Evolutionary conservation across 345 rosid species (phyloP).

Genomic region (Odontarrhena argentea): DNA sequence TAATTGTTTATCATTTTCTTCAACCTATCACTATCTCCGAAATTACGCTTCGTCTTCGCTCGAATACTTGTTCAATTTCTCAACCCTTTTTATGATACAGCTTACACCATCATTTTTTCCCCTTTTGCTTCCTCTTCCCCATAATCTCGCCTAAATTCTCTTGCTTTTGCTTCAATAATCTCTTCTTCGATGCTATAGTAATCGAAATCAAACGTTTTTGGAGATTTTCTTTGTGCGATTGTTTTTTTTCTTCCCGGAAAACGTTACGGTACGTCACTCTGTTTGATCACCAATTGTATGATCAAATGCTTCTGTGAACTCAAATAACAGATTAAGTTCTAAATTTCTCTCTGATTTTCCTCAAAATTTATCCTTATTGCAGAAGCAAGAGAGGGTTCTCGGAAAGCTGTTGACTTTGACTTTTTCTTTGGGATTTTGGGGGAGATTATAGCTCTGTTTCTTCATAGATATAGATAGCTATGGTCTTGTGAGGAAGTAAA

Average conservation of each 20-base stretch:
- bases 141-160: conserved; percentile 10
- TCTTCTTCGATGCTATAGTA: conserved; percentile 18
- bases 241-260: not conserved
- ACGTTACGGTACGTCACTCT: conserved; percentile 30
- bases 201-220: not conserved
- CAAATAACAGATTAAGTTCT: not conserved
- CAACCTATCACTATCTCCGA: conserved; percentile 32
- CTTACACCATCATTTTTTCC: conserved; percentile 8
- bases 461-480: conserved; percentile 3
- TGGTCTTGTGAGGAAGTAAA: conserved; percentile 21
- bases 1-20: conserved; percentile 4
- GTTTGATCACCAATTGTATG: conserved; percentile 27
- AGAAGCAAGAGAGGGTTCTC: conserved; percentile 24
- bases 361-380: conserved; percentile 16
- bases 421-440: not conserved
- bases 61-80: conserved; percentile 20
- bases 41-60: conserved; percentile 31
- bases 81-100: conserved; percentile 11
- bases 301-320: conserved; percentile 17
- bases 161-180: conserved; percentile 7
- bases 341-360: not conserved
- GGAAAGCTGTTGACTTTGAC: conserved; percentile 37
- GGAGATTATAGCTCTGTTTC: conserved; percentile 1
- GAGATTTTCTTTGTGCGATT: not conserved
- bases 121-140: conserved; percentile 17